A percentile compares a stretch with the other conserved stretches of the same genome.
These are phyloP conservation scores for Globisporangium camurandrum DNA, from an alignment of 352 stramenopile species.

Conservation along the genomic window DNA sequence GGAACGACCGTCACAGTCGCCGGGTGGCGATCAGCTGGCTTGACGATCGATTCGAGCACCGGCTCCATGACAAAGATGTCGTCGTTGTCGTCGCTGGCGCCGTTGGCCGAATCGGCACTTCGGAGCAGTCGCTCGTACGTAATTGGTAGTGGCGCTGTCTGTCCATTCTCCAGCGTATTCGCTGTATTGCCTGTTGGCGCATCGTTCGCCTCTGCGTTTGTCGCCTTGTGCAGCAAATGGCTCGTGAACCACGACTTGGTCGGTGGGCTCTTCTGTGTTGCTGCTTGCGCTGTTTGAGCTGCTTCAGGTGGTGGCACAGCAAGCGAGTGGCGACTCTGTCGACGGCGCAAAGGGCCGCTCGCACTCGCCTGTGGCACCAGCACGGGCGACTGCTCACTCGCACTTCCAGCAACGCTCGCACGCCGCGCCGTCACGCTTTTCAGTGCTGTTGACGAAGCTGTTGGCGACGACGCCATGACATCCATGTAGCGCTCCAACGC, in stretches of 20 bases:
- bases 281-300: neutral
- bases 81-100: constrained; percentile 17
- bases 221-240: constrained; percentile 51
- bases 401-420: neutral
- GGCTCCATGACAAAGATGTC: constrained; percentile 11
- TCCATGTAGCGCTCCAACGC: constrained; percentile 65
- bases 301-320: constrained; percentile 2
- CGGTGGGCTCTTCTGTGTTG: constrained; percentile 14
- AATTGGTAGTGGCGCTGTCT: constrained; percentile 1
- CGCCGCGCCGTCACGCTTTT: neutral
- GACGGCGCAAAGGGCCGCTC: constrained; percentile 17
- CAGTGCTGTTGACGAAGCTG: neutral
- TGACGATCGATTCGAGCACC: constrained; percentile 5
- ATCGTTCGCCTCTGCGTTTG: constrained; percentile 21
- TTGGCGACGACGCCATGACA: constrained; percentile 20
- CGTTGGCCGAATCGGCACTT: constrained; percentile 15
- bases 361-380: constrained; percentile 5
- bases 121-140: neutral
- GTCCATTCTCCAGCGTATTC: too few species aligned
- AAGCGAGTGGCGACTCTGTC: constrained; percentile 18
- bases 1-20: neutral
- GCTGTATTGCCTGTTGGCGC: too few species aligned
- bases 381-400: constrained; percentile 6
- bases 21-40: constrained; percentile 2
- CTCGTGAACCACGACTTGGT: constrained; percentile 53